Conservation (phyloP, 495 filamentous ascomycete species). For the Baudoinia panamericana region DNA sequence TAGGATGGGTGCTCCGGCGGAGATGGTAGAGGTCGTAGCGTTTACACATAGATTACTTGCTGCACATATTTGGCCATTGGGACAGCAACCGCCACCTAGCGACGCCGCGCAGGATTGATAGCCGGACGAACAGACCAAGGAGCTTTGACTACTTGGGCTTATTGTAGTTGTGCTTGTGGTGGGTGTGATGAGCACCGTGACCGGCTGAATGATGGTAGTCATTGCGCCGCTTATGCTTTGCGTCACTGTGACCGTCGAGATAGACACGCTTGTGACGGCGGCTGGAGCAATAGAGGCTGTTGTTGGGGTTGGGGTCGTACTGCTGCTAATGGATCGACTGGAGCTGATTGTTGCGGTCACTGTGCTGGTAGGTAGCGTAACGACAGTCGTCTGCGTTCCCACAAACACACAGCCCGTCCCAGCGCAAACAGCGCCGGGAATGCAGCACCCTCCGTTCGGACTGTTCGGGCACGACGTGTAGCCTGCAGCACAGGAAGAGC, state of each 20-base stretch:
- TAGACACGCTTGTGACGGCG: no score
- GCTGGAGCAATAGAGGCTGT: not conserved
- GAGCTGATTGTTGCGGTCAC: not conserved
- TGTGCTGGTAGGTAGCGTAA: conserved; percentile 16
- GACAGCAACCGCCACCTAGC: conserved; percentile 32
- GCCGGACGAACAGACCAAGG: conserved; percentile 40
- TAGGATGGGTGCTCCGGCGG: conserved; percentile 37
- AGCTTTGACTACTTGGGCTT: conserved; percentile 14
- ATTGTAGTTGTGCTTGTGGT: conserved; percentile 21
- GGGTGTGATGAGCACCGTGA: conserved; percentile 4
- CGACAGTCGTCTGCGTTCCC: conserved; percentile 16
- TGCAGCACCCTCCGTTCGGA: conserved; percentile 77
- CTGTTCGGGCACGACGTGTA: conserved; percentile 55
- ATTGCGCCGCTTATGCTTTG: conserved; percentile 3
- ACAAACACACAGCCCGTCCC: conserved; percentile 59
- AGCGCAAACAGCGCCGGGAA: conserved; percentile 66
- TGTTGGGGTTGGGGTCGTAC: not conserved
- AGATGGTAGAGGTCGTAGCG: conserved; percentile 12
- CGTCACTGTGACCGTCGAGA: conserved; percentile 13
- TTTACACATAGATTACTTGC: conserved; percentile 16
- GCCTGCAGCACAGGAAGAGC: conserved; percentile 38
- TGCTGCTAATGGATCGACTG: not conserved
- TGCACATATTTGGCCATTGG: conserved; percentile 26
- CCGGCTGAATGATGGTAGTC: conserved; percentile 6
- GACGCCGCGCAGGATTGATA: conserved; percentile 37